Evolutionary conservation across 2,329 filamentous ascomycete genomes (phyloP).

Genomic region (Clonostachys solani): DNA sequence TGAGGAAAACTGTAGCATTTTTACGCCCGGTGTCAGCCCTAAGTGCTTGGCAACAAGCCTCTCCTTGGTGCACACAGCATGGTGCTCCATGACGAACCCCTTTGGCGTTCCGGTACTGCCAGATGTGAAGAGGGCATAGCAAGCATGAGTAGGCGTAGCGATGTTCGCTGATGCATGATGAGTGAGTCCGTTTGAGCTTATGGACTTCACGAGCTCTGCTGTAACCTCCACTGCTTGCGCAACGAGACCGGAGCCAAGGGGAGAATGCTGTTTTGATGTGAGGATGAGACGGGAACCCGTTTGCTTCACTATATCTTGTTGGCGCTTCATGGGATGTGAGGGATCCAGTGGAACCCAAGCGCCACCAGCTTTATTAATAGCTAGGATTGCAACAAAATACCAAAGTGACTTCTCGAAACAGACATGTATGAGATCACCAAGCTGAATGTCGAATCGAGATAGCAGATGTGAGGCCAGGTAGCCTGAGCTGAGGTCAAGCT

Average conservation of each 20-base stretch:
- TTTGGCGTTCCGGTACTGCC: slow-evolving; percentile 15
- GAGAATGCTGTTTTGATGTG: not conserved
- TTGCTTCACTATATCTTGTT: not conserved
- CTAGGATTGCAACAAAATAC: slow-evolving; percentile 11
- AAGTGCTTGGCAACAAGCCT: slow-evolving; percentile 2
- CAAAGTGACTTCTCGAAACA: slow-evolving; percentile 12
- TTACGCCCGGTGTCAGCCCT: slow-evolving; percentile 7
- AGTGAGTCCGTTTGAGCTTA: slow-evolving; percentile 11
- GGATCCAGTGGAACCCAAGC: slow-evolving; percentile 13
- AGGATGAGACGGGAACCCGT: slow-evolving; percentile 1
- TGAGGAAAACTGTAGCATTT: slow-evolving; percentile 1
- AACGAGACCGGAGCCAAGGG: not conserved
- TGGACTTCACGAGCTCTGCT: not conserved
- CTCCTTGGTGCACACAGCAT: slow-evolving; percentile 6
- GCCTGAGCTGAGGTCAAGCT: slow-evolving; percentile 15
- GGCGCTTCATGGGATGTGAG: not conserved
- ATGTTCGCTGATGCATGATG: slow-evolving; percentile 3
- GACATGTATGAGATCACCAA: slow-evolving; percentile 7
- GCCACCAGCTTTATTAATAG: slow-evolving; percentile 14
- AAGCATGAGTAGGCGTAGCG: slow-evolving; percentile 10
- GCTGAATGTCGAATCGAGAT: not conserved
- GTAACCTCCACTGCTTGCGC: slow-evolving; percentile 1
- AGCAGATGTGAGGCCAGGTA: slow-evolving; percentile 6
- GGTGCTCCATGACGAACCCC: slow-evolving; percentile 12
- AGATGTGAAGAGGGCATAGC: slow-evolving; percentile 10